phyloP scores from a whole-genome alignment of 2,329 filamentous ascomycete genomes.

The Fusarium chlamydosporum region DNA sequence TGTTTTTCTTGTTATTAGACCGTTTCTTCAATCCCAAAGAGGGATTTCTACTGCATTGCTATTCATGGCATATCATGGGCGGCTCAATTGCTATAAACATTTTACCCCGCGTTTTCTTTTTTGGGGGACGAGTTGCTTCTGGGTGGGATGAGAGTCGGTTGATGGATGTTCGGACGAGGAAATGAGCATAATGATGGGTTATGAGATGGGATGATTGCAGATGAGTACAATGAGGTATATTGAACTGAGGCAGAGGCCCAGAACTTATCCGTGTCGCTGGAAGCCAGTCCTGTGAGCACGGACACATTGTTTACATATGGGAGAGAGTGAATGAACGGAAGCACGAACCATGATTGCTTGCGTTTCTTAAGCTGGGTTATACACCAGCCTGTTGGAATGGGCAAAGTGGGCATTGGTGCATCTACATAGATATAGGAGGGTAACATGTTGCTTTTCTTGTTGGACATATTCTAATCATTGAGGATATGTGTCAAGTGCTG shows the following conservation, averaged over 20 bases:
- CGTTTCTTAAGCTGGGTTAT: constrained; percentile 30
- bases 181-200: constrained; percentile 40
- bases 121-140: constrained; percentile 24
- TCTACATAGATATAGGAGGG: constrained; percentile 45
- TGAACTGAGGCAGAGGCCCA: constrained; percentile 14
- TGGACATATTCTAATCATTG: constrained; percentile 11
- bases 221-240: constrained; percentile 24
- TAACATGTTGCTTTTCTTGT: constrained; percentile 37
- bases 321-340: constrained; percentile 26
- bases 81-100: constrained; percentile 39
- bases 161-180: constrained; percentile 36
- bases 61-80: constrained; percentile 37
- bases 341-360: constrained; percentile 35
- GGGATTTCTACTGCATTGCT: constrained; percentile 30
- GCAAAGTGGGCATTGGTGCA: constrained; percentile 33
- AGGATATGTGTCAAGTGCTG: constrained; percentile 24
- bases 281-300: constrained; percentile 26
- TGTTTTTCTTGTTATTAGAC: constrained; percentile 48
- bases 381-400: constrained; percentile 1
- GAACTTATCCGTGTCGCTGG: constrained; percentile 16
- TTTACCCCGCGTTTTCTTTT: constrained; percentile 24
- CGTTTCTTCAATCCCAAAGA: constrained; percentile 36
- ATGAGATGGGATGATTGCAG: constrained; percentile 33
- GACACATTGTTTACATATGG: constrained; percentile 28
- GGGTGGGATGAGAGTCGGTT: constrained; percentile 34